phyloP scores from a whole-genome alignment of 2,329 filamentous ascomycete genomes.

The Neonectria neomacrospora region DNA sequence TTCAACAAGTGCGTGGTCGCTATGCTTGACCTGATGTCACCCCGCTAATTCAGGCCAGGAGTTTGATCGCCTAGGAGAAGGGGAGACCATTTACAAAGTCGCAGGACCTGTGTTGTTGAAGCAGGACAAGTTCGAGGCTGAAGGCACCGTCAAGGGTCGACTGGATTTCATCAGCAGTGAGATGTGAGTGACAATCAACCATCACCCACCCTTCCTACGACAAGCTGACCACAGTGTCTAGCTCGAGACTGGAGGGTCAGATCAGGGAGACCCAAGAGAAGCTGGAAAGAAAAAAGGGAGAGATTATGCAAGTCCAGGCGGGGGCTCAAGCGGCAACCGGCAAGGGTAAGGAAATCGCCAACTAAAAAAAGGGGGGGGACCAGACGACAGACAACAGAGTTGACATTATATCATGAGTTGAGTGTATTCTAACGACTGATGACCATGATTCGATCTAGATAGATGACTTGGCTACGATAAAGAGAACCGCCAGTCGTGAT shows the following conservation, averaged over 20 bases:
- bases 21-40: neutral
- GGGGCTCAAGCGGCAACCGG: conserved; percentile 57
- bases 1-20: conserved; percentile 73
- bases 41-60: conserved; percentile 65
- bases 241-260: conserved; percentile 58
- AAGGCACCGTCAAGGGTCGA: conserved; percentile 89
- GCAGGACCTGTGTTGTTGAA: conserved; percentile 93
- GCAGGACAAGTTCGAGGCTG: conserved; percentile 91
- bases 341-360: conserved; percentile 46
- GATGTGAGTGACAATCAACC: conserved; percentile 71
- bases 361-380: conserved; percentile 29
- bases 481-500: conserved; percentile 21
- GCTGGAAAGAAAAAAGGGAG: conserved; percentile 67
- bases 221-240: conserved; percentile 37
- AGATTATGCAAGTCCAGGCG: conserved; percentile 68
- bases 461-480: conserved; percentile 31
- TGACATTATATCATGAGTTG: conserved; percentile 44
- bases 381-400: conserved; percentile 5
- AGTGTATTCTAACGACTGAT: conserved; percentile 44
- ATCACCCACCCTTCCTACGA: neutral
- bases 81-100: conserved; percentile 94
- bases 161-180: conserved; percentile 94
- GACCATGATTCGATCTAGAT: conserved; percentile 40
- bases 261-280: conserved; percentile 67
- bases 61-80: conserved; percentile 81